A percentile compares a stretch with the other conserved stretches of the same genome.
These are phyloP conservation scores for Cutaneotrichosporon sp. DNA, from an alignment of 1,284 basidiomycete species.

Conservation along the genomic window DNA sequence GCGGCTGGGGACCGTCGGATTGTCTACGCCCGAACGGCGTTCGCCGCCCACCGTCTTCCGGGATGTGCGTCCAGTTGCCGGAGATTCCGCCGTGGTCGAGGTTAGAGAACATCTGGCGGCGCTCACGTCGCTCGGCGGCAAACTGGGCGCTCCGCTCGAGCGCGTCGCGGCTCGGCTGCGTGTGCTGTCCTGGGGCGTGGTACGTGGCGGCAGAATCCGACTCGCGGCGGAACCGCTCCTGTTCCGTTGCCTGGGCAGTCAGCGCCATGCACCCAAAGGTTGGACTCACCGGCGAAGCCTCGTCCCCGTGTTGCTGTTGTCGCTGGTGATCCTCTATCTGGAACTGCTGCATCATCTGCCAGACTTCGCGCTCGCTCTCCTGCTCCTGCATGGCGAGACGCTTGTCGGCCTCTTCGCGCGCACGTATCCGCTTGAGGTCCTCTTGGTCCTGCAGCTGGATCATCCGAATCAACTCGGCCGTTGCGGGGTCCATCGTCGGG, in stretches of 20 bases:
- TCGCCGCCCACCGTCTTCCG: neutral
- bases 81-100: constrained; percentile 1
- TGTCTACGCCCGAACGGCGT: neutral
- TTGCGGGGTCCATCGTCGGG: too few species aligned
- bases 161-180: too few species aligned
- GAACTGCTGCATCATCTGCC: constrained; percentile 22
- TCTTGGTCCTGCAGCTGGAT: constrained; percentile 37
- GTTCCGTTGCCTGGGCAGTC: neutral
- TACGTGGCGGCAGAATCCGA: neutral
- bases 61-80: neutral
- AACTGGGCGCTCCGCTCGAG: constrained; percentile 12
- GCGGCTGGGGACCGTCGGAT: neutral
- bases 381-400: constrained; percentile 41
- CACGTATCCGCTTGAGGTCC: constrained; percentile 17
- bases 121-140: constrained; percentile 26
- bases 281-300: neutral
- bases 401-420: constrained; percentile 26
- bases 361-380: constrained; percentile 38
- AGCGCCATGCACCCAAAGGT: neutral
- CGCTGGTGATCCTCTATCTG: constrained; percentile 36
- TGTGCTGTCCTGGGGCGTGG: neutral
- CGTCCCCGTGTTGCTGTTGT: constrained; percentile 15
- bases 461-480: constrained; percentile 26
- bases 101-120: constrained; percentile 11
- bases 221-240: neutral